Evolutionary conservation across 495 filamentous ascomycete species (phyloP).

Genomic region (Ramalina peruviana): DNA sequence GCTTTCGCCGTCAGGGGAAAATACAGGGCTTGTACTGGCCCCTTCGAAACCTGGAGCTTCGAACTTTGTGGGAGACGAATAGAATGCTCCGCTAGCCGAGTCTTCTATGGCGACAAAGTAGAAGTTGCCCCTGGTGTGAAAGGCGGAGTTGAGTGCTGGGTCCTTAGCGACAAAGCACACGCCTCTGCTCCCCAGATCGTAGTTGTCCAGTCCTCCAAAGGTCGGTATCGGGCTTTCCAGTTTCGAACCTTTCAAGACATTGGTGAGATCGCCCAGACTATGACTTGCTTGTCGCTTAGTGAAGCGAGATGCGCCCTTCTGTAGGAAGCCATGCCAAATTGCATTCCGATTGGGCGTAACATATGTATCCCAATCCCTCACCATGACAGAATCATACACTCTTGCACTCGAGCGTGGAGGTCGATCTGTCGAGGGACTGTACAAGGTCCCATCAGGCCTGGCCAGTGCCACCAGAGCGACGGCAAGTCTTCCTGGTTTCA

Average conservation of each 20-base stretch:
- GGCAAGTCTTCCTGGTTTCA: slow-evolving; percentile 50
- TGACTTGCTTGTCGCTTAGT: slow-evolving; percentile 30
- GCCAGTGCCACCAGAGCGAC: slow-evolving; percentile 53
- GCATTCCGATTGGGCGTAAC: slow-evolving; percentile 48
- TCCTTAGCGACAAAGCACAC: slow-evolving; percentile 81
- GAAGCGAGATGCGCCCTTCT: slow-evolving; percentile 26
- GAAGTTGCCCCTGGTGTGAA: slow-evolving; percentile 67
- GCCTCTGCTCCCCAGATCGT: slow-evolving; percentile 39
- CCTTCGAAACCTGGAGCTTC: slow-evolving; percentile 39
- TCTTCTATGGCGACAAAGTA: slow-evolving; percentile 51
- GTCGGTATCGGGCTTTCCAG: slow-evolving; percentile 43
- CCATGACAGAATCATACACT: slow-evolving; percentile 42
- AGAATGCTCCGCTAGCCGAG: slow-evolving; percentile 37
- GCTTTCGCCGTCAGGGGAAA: slow-evolving; percentile 57
- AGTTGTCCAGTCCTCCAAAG: slow-evolving; percentile 45
- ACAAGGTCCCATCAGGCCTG: slow-evolving; percentile 40
- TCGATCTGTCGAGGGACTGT: slow-evolving; percentile 39
- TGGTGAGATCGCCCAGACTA: slow-evolving; percentile 33
- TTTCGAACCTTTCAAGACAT: slow-evolving; percentile 26
- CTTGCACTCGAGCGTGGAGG: slow-evolving; percentile 37
- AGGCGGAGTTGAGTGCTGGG: slow-evolving; percentile 59
- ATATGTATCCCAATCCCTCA: slow-evolving; percentile 50
- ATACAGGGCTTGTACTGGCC: slow-evolving; percentile 59
- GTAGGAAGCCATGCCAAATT: slow-evolving; percentile 59
- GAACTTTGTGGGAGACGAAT: slow-evolving; percentile 25